Conservation (phyloP, 1,284 basidiomycete genomes). For the Trichosporon coremiiforme region DNA sequence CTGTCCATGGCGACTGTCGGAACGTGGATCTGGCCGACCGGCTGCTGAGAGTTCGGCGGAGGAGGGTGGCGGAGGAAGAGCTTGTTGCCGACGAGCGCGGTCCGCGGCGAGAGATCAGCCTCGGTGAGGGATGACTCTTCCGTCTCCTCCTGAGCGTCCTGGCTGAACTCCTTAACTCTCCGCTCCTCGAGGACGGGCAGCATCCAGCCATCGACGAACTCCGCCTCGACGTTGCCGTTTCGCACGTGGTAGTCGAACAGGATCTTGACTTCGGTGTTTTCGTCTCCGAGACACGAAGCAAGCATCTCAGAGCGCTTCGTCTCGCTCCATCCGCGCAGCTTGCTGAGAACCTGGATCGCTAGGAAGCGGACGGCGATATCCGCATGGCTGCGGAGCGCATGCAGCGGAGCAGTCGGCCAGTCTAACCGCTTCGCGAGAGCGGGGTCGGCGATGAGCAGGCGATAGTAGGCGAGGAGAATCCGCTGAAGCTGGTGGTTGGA, state of each 20-base stretch:
- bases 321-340: conserved; percentile 76
- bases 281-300: conserved; percentile 63
- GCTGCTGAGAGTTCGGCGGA: conserved; percentile 59
- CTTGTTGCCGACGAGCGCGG: conserved; percentile 32
- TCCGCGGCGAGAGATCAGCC: conserved; percentile 62
- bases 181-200: conserved; percentile 69
- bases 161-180: conserved; percentile 58
- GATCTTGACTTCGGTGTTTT: conserved; percentile 58
- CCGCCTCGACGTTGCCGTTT: conserved; percentile 32
- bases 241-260: not conserved
- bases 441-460: conserved; percentile 72
- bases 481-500: conserved; percentile 59
- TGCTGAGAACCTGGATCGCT: conserved; percentile 74
- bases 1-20: conserved; percentile 66
- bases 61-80: conserved; percentile 37
- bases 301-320: conserved; percentile 67
- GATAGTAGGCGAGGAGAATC: conserved; percentile 75
- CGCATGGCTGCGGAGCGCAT: conserved; percentile 56
- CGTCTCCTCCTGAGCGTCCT: not conserved
- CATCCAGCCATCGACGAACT: conserved; percentile 72
- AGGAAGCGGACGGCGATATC: conserved; percentile 69
- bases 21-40: conserved; percentile 60
- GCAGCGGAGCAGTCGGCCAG: conserved; percentile 67
- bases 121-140: conserved; percentile 33
- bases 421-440: conserved; percentile 64